These are phyloP conservation scores for Paragyromitra xinjiangensis DNA, from an alignment of 495 filamentous ascomycete species.

Conservation along the genomic window DNA sequence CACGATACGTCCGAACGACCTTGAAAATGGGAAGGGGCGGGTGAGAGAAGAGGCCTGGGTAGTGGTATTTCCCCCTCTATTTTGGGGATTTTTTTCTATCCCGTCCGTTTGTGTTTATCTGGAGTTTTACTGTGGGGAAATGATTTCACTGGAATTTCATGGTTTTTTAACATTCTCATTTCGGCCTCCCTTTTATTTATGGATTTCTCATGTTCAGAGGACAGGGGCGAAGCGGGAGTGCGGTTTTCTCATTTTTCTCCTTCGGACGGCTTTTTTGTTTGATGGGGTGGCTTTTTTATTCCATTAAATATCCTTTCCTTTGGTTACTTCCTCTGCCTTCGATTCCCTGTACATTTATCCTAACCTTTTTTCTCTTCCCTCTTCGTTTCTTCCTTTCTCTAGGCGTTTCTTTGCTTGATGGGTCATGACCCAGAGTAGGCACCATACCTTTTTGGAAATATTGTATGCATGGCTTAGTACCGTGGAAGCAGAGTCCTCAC, in stretches of 20 bases:
- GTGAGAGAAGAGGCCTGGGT: background rate
- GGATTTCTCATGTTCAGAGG: background rate
- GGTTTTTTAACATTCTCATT: background rate
- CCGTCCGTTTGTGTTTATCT: slow-evolving; percentile 16
- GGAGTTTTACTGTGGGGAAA: slow-evolving; percentile 48
- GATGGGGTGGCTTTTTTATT: background rate
- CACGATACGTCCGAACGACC: background rate
- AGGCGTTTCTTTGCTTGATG: slow-evolving; percentile 36
- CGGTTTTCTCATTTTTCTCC: background rate
- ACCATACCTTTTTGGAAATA: background rate
- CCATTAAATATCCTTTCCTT: slow-evolving; percentile 5
- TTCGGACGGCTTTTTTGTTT: slow-evolving; percentile 14
- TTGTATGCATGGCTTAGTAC: background rate
- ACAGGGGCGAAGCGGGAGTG: background rate
- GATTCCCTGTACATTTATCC: slow-evolving; percentile 29
- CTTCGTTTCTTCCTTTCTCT: background rate
- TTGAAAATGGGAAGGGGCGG: slow-evolving; percentile 1
- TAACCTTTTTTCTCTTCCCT: background rate
- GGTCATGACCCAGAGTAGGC: slow-evolving; percentile 15
- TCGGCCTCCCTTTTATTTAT: background rate
- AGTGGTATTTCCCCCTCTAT: slow-evolving; percentile 24
- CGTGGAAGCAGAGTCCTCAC: background rate
- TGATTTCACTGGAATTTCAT: slow-evolving; percentile 31
- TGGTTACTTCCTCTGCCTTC: background rate
- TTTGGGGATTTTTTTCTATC: slow-evolving; percentile 21